Evolutionary conservation across 2,329 filamentous ascomycete genomes (phyloP), one percentile per base, ranked within the genome.

Genomic region (Colletotrichum somersetense): DNA sequence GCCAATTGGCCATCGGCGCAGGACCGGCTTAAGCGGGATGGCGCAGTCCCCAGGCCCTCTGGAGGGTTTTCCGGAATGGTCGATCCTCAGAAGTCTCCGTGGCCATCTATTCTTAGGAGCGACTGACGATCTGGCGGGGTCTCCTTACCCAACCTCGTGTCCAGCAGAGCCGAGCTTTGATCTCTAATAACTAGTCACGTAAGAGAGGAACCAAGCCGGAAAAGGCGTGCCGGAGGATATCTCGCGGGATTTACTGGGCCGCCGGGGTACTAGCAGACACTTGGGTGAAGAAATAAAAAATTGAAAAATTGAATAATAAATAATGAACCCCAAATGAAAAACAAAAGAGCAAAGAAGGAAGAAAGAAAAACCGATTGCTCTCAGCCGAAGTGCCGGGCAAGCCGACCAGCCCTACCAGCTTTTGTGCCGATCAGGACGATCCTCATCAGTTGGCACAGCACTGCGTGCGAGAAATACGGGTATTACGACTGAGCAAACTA

Each of bases 341-440:
- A 3, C 30, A 30, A 30, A 30, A 5, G 30, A 30, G 30, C 3
- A 30, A 30, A 5, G 30, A 30, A 30, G 4, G 30, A 30, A 30
- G 30, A 30, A 30, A 30, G 3, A 4, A 30, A 30, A 30, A 30
- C 4, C 30, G 30, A 30, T 30, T 30, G 30, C 30, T 30, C 30
- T 30, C 30, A 30, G 4, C 30, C 30, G 30, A 30, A 30, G 30
- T 30, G 30, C 16, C 42, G 18, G 2, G 16, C 42, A 71, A 55
- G 63, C 58, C 63, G 68, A 63, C 68, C 35, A 6, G 20, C 42
- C 16, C 62, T 63, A 30, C 58, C 52, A 30, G 42, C 42, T 42
- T 46, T 46, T 18, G n/a, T 59, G 69, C 53, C 55, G 65, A 72
- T 64, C 69, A 18, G 44, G 69, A n/a, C 58, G 69, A 68, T 72